Conservation (phyloP, 768 basidiomycete species). For the Russula virescens region DNA sequence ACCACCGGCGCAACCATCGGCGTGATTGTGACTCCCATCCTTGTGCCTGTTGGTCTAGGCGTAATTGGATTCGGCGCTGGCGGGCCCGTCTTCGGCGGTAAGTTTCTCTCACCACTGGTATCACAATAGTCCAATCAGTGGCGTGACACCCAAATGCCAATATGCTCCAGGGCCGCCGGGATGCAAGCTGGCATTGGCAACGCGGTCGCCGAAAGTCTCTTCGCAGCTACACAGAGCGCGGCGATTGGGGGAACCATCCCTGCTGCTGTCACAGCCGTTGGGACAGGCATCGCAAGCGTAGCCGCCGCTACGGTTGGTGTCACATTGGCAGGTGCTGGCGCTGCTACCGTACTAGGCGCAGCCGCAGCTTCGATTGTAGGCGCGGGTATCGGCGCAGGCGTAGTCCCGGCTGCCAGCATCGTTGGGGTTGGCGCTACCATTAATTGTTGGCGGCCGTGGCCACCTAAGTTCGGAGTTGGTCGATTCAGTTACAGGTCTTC, state of each 20-base stretch:
- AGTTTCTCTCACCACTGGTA: background rate
- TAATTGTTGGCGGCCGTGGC: too few species aligned
- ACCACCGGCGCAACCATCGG: background rate
- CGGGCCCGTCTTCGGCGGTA: slow-evolving; percentile 14
- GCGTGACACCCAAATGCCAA: too few species aligned
- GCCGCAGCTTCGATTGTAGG: too few species aligned
- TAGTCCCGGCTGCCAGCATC: background rate
- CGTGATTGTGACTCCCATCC: background rate
- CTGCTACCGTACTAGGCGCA: background rate
- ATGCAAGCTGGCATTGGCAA: slow-evolving; percentile 16
- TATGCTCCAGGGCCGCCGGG: slow-evolving; percentile 1
- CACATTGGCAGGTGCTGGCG: background rate
- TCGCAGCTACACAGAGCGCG: slow-evolving; percentile 8
- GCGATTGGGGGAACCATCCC: slow-evolving; percentile 13
- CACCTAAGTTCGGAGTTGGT: background rate
- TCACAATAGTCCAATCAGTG: too few species aligned
- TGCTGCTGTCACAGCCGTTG: too few species aligned
- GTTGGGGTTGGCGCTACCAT: background rate
- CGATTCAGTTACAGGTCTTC: background rate
- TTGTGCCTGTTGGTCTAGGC: background rate
- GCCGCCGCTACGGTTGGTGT: too few species aligned
- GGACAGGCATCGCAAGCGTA: too few species aligned
- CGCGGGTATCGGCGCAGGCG: background rate
- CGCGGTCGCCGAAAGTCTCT: slow-evolving; percentile 13
- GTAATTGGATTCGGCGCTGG: slow-evolving; percentile 5